phyloP scores from a whole-genome alignment of 331 rosid genomes.

The Acacia concinna region DNA sequence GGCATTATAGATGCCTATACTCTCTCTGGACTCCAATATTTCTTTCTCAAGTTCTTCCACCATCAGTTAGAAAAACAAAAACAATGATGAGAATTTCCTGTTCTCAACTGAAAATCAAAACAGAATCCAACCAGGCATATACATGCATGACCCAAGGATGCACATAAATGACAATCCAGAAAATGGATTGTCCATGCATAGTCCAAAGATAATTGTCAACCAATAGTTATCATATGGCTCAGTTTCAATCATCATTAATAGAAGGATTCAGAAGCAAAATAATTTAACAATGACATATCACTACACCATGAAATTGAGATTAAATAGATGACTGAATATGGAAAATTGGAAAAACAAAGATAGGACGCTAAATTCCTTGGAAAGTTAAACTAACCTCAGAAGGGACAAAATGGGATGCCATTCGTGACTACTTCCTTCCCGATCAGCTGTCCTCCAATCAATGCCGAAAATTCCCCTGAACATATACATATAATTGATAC shows the following conservation, averaged over 20 bases:
- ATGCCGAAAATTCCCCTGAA: too few species aligned
- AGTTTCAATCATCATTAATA: constrained; percentile 15
- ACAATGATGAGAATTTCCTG: constrained; percentile 22
- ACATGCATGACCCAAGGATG: constrained; percentile 21
- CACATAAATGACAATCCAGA: constrained; percentile 25
- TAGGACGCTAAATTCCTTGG: neutral
- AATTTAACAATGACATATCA: constrained; percentile 15
- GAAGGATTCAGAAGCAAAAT: constrained; percentile 26
- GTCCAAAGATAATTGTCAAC: constrained; percentile 21
- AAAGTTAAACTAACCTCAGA: too few species aligned
- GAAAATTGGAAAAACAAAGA: neutral
- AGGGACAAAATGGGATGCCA: too few species aligned
- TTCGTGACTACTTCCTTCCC: too few species aligned
- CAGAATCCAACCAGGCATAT: constrained; percentile 16
- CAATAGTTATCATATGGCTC: constrained; percentile 13
- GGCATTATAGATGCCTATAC: constrained; percentile 69
- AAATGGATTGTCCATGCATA: constrained; percentile 16
- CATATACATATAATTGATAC: too few species aligned
- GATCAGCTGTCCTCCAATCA: too few species aligned
- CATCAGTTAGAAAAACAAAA: constrained; percentile 50
- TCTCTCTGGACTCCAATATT: constrained; percentile 74
- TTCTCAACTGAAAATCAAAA: constrained; percentile 21
- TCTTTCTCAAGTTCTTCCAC: constrained; percentile 93
- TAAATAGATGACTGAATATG: neutral
- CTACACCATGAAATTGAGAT: constrained; percentile 22